phyloP scores from a whole-genome alignment of 2,329 filamentous ascomycete species.

The Exophiala phaeomuriformis region DNA sequence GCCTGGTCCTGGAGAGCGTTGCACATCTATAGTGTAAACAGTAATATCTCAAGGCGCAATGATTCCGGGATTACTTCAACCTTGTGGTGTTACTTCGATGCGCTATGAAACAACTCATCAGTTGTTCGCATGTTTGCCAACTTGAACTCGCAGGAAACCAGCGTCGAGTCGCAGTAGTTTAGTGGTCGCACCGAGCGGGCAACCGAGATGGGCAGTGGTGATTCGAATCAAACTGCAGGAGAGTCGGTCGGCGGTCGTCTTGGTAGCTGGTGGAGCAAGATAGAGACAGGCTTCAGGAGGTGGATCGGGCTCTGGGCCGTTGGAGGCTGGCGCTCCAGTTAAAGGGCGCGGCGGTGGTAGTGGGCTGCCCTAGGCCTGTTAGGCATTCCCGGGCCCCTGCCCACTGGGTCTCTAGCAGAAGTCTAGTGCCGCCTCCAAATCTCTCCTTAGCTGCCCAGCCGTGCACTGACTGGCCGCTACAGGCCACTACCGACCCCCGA shows the following conservation, averaged over 20 bases:
- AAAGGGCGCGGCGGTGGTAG: background rate
- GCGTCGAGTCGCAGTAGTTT: no score
- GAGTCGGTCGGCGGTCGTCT: background rate
- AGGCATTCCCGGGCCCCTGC: background rate
- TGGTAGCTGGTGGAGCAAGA: background rate
- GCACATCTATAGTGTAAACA: no score
- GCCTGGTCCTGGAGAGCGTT: no score
- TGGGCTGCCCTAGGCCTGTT: background rate
- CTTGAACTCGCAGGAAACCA: no score
- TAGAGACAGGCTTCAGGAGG: background rate
- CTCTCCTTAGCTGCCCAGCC: constrained; percentile 5
- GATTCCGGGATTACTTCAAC: no score
- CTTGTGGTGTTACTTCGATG: no score
- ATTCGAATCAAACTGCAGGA: background rate
- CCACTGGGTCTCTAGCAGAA: background rate
- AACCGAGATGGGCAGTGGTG: background rate
- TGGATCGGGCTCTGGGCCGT: background rate
- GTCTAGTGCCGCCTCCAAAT: constrained; percentile 16
- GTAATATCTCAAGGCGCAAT: no score
- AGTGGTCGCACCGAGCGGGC: background rate
- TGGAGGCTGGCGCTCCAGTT: background rate
- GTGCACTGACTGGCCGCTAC: constrained; percentile 5
- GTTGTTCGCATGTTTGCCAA: no score
- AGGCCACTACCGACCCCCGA: background rate
- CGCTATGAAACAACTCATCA: no score